Evolutionary conservation across 805 yeast genomes (phyloP), one percentile per base, ranked within the genome.

Genomic region (Barnettozyma californica): DNA sequence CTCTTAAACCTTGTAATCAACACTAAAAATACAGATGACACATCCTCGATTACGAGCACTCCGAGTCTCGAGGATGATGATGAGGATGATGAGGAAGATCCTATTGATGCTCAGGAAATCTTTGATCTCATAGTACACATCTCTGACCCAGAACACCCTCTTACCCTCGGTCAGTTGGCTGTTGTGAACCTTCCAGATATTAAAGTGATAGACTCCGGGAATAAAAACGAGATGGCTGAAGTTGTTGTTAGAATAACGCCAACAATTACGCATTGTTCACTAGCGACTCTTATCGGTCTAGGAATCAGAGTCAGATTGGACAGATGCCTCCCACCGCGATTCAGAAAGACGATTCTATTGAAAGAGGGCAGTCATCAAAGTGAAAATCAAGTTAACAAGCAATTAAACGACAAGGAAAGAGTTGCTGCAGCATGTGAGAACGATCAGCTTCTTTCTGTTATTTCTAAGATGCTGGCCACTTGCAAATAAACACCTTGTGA

Each of bases 381-480:
- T 62, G 99, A 94, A 64, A 79, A 78, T 55, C 99, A 94, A 63
- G 98, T 94, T 20, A 94, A 94, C 68, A 92, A 92, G 63, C 99
- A 94, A 68, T 75, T 94, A 51, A 94, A 94, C 62, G 99, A 94
- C 64, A 94, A 94, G 68, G 99, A 94, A 68, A 74, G 99, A 53
- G 97, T 94, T 0, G 95, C 96, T 29, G 99, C 99, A 25, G 99
- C 99, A 0, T 91, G 98, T 66, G 99, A 94, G 62, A 94, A 94
- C 60, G 96, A 87, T 49, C 99, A 94, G 69, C 71, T 94, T 39
- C 69, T 91, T 36, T 77, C 82, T 27, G 99, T 94, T n/a, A 86
- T 94, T 35, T 85, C 90, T 56, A 89, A 85, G 53, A 94, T 94
- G 99, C 74, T 94, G 49, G 76, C 86, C 34, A 84, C 94, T 4